phyloP scores from a whole-genome alignment of 805 yeast species.

The Saccharomycopsis fibuligera region DNA sequence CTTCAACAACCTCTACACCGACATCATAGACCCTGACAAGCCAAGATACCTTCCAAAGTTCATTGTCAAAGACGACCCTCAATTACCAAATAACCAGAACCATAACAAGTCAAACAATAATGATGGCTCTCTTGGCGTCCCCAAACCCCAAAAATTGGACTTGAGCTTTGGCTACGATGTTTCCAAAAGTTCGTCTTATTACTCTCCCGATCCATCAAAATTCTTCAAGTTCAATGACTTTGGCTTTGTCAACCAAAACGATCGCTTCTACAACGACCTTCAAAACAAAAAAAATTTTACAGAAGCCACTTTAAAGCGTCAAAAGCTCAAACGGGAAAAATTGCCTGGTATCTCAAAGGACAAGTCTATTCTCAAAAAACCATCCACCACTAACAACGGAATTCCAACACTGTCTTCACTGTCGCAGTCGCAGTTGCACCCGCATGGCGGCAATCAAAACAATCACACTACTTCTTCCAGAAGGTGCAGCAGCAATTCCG shows the following conservation, averaged over 20 bases:
- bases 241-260: conserved; percentile 17
- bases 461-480: neutral
- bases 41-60: conserved; percentile 18
- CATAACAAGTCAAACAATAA: too few species aligned
- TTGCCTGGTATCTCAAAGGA: conserved; percentile 13
- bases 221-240: conserved; percentile 22
- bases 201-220: conserved; percentile 13
- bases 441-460: neutral
- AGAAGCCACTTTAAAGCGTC: conserved; percentile 6
- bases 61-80: conserved; percentile 8
- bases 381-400: too few species aligned
- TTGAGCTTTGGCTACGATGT: conserved; percentile 19
- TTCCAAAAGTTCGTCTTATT: conserved; percentile 1
- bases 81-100: neutral
- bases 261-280: conserved; percentile 15
- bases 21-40: conserved; percentile 18
- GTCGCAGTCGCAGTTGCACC: neutral
- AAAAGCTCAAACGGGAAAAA: conserved; percentile 18
- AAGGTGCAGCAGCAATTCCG: neutral
- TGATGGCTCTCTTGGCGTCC: too few species aligned
- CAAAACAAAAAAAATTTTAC: conserved; percentile 13
- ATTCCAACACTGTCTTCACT: too few species aligned
- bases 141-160: conserved; percentile 8
- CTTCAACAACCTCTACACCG: conserved; percentile 13
- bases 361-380: conserved; percentile 15